Conservation (phyloP, 768 basidiomycete species). For the Lyophyllum decastes region DNA sequence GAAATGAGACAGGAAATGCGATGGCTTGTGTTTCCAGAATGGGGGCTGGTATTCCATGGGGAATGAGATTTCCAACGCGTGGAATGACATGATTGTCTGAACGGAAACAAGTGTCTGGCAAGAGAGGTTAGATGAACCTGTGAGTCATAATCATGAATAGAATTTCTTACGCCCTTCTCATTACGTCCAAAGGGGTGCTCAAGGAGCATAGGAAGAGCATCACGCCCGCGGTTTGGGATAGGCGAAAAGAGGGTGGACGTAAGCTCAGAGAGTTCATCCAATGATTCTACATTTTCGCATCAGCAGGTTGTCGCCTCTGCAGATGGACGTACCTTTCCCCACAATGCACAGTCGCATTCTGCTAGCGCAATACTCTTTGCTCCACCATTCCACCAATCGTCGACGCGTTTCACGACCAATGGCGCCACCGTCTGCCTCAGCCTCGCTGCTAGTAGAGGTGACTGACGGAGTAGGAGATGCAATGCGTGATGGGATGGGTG, state of each 20-base stretch:
- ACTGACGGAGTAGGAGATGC: constrained; percentile 63
- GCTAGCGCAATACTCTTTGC: constrained; percentile 76
- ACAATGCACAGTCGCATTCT: constrained; percentile 80
- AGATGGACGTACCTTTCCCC: constrained; percentile 60
- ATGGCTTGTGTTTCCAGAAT: constrained; percentile 79
- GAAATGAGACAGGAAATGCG: constrained; percentile 74
- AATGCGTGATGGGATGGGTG: constrained; percentile 55
- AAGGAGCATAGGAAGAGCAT: constrained; percentile 59
- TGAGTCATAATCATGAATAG: not conserved
- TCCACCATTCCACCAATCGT: constrained; percentile 85
- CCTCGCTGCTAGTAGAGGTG: constrained; percentile 52
- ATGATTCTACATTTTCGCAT: constrained; percentile 50
- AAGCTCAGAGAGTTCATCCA: constrained; percentile 69
- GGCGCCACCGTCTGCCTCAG: constrained; percentile 73
- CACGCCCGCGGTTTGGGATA: constrained; percentile 61
- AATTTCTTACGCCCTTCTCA: constrained; percentile 64
- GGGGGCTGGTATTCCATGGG: constrained; percentile 73
- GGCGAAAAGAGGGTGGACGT: constrained; percentile 72
- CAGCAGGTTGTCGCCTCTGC: not conserved
- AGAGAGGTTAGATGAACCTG: not conserved
- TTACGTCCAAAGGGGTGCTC: constrained; percentile 78
- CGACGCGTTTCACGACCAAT: constrained; percentile 81
- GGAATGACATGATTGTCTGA: constrained; percentile 89
- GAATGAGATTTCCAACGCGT: constrained; percentile 81
- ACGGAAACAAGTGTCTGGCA: constrained; percentile 75